Percentiles rank a stretch among this genome's conserved stretches.
Conservation (phyloP, 1,284 basidiomycete species). For the Erythrobasidium hasegawianum region DNA sequence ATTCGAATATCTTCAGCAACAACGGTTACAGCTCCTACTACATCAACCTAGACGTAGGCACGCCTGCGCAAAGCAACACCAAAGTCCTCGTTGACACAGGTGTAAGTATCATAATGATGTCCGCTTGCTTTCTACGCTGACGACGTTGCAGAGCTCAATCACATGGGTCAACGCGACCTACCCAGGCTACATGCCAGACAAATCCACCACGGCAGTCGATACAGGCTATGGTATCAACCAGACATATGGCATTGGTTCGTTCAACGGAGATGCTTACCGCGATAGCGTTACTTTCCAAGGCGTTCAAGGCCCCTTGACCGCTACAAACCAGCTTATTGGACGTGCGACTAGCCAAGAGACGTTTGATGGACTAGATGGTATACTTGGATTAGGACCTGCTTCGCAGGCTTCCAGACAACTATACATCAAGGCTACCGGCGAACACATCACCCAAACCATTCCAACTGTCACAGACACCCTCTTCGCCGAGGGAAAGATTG, state of each 20-base stretch:
- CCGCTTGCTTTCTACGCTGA: neutral
- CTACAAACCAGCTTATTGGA: conserved; percentile 17
- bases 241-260: conserved; percentile 27
- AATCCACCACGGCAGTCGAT: conserved; percentile 20
- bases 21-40: conserved; percentile 32
- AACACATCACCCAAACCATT: conserved; percentile 1
- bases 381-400: neutral
- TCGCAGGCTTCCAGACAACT: neutral
- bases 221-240: conserved; percentile 18
- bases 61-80: conserved; percentile 11
- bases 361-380: conserved; percentile 20
- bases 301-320: conserved; percentile 16
- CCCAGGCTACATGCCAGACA: neutral
- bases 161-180: conserved; percentile 27
- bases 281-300: conserved; percentile 18
- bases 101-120: too few species aligned
- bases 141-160: conserved; percentile 17
- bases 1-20: neutral
- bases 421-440: conserved; percentile 2
- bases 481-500: conserved; percentile 10
- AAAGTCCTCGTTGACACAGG: conserved; percentile 30
- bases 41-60: conserved; percentile 14
- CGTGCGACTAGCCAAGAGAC: conserved; percentile 10
- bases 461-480: conserved; percentile 26
- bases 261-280: conserved; percentile 18